These are phyloP conservation scores for Globisporangium apiculatum DNA, from an alignment of 352 stramenopile species.

Conservation along the genomic window DNA sequence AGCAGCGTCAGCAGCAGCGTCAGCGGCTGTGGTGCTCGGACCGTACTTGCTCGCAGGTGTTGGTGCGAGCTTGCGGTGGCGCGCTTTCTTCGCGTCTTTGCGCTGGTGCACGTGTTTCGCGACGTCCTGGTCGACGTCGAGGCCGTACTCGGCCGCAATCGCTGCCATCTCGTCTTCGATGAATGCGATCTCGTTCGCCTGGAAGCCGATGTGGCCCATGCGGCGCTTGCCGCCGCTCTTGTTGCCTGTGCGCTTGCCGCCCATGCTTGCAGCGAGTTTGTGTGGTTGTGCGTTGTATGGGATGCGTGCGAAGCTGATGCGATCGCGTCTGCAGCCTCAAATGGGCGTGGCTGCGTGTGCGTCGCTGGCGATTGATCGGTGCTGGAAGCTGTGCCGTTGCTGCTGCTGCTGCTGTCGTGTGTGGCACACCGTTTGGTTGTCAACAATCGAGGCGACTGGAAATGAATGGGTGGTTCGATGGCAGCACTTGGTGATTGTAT, in stretches of 20 bases:
- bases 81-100: conserved; percentile 39
- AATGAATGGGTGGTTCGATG: too few species aligned
- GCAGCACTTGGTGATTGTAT: not conserved
- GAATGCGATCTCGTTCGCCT: conserved; percentile 70
- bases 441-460: too few species aligned
- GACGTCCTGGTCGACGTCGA: conserved; percentile 63
- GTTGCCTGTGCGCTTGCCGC: too few species aligned
- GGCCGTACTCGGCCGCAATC: conserved; percentile 69
- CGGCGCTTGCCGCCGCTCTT: conserved; percentile 26
- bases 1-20: conserved; percentile 1
- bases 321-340: too few species aligned
- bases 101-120: conserved; percentile 48
- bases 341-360: too few species aligned
- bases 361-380: too few species aligned
- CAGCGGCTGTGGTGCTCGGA: not conserved
- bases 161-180: conserved; percentile 84
- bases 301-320: too few species aligned
- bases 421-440: too few species aligned
- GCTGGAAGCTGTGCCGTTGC: too few species aligned
- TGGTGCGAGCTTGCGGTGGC: conserved; percentile 28
- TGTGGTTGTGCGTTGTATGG: too few species aligned
- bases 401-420: too few species aligned
- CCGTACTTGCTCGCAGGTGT: conserved; percentile 12
- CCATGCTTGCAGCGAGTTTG: too few species aligned
- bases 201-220: conserved; percentile 64